Base-by-base conservation (phyloP, 169 alveolate genomes). In the Babesia ovata region DNA sequence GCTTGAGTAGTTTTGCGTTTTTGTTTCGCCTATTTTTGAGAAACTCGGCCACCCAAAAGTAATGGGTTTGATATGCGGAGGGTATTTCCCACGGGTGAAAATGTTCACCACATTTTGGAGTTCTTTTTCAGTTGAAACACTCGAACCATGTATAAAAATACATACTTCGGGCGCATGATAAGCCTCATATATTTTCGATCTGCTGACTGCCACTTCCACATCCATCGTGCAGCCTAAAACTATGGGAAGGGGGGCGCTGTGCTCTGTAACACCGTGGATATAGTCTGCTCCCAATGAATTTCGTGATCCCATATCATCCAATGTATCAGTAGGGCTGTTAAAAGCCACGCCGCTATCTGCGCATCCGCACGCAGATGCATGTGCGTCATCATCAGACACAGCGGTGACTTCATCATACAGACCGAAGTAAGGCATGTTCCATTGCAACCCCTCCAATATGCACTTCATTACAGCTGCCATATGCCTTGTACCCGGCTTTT, bases 41-140 rank as follows among this genome's bases (percentile, higher is more conserved):
- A 91, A 91, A 19, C 92, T 73, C n/a, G 95, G 95, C 96, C 96
- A 92, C 11, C 89, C 78, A 76, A 92, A 92, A 3, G 86, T 77
- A 61, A 92, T 60, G 0, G 94, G 93, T 45, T 92, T 92, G 33
- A 92, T 89, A 54, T 92, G 91, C 52, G 88, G 90, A 17, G 96
- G 96, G 44, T 87, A 92, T 65, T 91, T 88, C 24, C 96, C 93
- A 56, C 84, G 84, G n/a, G 94, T 84, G 21, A 89, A 86, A 85
- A 92, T 84, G 52, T 92, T 93, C 0, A 91, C 95, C n/a, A 92
- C 75, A 17, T 77, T 84, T 48, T 88, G 85, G 0, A 92, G 53
- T 11, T 92, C 78, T 57, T 75, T 90, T 39, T 72, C 65, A 62
- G 82, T 85, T 29, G 82, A 81, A 36, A 78, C 81, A 21, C 88